Conservation (phyloP, 331 rosid species). For the Pyracantha coccinea region DNA sequence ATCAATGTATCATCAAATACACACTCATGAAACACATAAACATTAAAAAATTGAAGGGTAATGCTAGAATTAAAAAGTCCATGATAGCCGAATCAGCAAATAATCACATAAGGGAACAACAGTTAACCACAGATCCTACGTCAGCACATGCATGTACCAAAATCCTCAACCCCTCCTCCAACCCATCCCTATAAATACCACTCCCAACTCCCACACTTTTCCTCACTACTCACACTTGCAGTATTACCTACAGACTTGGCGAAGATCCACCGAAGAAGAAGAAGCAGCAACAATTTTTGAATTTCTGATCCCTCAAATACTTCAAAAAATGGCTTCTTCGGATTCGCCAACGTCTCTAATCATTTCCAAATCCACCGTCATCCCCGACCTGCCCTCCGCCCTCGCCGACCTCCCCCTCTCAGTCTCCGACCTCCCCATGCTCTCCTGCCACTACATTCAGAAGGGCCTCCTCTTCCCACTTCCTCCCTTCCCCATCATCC, state of each 20-base stretch:
- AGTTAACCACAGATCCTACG: not conserved
- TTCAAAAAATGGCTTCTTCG: slow-evolving; percentile 27
- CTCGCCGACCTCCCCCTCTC: slow-evolving; percentile 60
- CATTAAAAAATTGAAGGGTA: not conserved
- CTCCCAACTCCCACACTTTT: slow-evolving; percentile 9
- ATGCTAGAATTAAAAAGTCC: not conserved
- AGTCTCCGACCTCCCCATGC: slow-evolving; percentile 94
- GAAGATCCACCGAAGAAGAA: not conserved
- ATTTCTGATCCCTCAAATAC: too few relatives aligned
- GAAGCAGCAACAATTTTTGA: too few relatives aligned
- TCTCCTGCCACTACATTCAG: slow-evolving; percentile 89
- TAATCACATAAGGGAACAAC: not conserved
- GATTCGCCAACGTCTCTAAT: slow-evolving; percentile 26
- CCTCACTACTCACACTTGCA: slow-evolving; percentile 8
- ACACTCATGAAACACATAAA: not conserved
- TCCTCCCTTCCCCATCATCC: slow-evolving; percentile 28
- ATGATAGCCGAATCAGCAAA: slow-evolving; percentile 11
- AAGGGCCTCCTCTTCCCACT: slow-evolving; percentile 76
- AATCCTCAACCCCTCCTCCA: not conserved
- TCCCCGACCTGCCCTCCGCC: slow-evolving; percentile 54
- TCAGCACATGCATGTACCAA: slow-evolving; percentile 39
- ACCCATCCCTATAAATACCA: slow-evolving; percentile 22
- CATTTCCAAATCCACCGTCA: slow-evolving; percentile 45
- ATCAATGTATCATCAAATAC: not conserved
- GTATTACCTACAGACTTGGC: not conserved